Evolutionary conservation across 164 flowering plant genomes (phyloP).

Genomic region (Aristolochia contorta): DNA sequence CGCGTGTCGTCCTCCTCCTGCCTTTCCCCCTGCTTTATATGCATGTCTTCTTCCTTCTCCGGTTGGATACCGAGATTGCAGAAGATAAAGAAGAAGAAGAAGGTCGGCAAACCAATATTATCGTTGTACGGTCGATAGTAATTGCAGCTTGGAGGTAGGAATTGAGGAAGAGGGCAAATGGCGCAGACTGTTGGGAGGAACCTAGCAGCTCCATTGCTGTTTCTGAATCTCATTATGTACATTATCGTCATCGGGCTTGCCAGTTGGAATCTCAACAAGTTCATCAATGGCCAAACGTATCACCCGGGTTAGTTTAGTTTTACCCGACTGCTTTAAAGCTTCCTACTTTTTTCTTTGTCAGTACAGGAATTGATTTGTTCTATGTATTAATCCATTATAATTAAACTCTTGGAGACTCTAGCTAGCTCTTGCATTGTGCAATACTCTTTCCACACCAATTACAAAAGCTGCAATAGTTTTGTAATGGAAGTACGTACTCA

Average conservation of each 20-base stretch:
- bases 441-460: no score
- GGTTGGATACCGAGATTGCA: no score
- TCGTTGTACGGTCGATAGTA: no score
- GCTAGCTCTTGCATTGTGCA: neutral
- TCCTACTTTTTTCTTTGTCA: neutral
- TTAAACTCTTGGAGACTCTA: no score
- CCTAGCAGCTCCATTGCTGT: conserved; percentile 79
- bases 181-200: conserved; percentile 61
- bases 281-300: conserved; percentile 68
- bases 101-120: neutral
- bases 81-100: neutral
- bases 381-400: no score
- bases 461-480: no score
- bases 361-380: no score
- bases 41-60: no score
- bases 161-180: conserved; percentile 21
- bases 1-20: no score
- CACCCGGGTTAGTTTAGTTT: conserved; percentile 45
- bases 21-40: no score
- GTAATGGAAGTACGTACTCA: no score
- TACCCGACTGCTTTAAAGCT: neutral
- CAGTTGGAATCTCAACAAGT: conserved; percentile 77
- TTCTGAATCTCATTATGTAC: conserved; percentile 66
- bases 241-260: conserved; percentile 59
- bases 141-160: neutral